phyloP scores from a whole-genome alignment of 306 rosid genomes.

The Malus sieversii region DNA sequence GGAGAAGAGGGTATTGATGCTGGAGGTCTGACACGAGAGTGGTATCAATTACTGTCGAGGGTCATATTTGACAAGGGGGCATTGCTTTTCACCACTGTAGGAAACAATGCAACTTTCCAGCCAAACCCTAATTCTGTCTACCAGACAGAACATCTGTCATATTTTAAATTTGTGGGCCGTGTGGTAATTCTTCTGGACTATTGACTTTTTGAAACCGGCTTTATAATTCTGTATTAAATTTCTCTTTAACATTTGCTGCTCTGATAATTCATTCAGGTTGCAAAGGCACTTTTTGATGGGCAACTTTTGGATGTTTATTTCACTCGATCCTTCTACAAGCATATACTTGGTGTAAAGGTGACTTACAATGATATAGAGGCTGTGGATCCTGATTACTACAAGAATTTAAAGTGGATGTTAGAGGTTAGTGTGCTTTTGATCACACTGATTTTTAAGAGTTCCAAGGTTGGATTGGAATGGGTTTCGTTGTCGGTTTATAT shows the following conservation, averaged over 20 bases:
- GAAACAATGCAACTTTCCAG: conserved; percentile 91
- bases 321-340: conserved; percentile 97
- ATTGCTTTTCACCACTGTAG: conserved; percentile 93
- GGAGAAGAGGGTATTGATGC: conserved; percentile 99
- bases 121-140: conserved; percentile 96
- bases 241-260: conserved; percentile 4
- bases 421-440: conserved; percentile 55
- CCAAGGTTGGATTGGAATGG: background rate
- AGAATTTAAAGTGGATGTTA: conserved; percentile 96
- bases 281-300: conserved; percentile 94
- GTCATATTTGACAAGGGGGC: conserved; percentile 97
- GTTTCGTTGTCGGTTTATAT: background rate
- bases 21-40: conserved; percentile 97
- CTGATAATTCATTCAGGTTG: conserved; percentile 59
- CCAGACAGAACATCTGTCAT: conserved; percentile 98
- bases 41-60: conserved; percentile 95
- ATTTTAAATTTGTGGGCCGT: conserved; percentile 96
- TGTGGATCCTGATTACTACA: conserved; percentile 96
- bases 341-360: conserved; percentile 93
- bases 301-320: conserved; percentile 98
- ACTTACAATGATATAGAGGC: conserved; percentile 99
- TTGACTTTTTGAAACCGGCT: background rate
- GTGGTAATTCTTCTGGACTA: conserved; percentile 58
- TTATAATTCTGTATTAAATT: background rate
- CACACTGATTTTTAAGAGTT: background rate